Conservation (phyloP, 805 yeast genomes). For the Yamadazyma philogaea region DNA sequence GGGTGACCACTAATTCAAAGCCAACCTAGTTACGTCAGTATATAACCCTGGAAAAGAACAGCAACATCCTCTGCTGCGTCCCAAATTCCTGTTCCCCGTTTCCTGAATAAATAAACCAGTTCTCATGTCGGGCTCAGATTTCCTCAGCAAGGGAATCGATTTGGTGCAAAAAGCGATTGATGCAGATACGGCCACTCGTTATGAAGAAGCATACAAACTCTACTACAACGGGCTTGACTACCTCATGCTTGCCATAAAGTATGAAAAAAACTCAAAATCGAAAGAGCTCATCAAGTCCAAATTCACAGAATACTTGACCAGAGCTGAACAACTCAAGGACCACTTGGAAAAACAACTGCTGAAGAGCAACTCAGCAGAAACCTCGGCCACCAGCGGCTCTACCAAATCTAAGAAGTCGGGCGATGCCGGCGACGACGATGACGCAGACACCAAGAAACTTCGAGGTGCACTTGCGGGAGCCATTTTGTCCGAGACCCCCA, state of each 20-base stretch:
- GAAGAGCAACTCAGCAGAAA: slow-evolving; percentile 46
- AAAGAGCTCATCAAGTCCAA: slow-evolving; percentile 86
- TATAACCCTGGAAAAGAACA: not conserved
- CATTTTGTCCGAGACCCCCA: slow-evolving; percentile 85
- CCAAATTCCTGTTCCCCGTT: too few relatives aligned
- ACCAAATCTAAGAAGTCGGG: slow-evolving; percentile 51
- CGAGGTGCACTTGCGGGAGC: slow-evolving; percentile 92
- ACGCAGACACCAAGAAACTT: slow-evolving; percentile 80
- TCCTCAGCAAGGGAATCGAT: slow-evolving; percentile 91
- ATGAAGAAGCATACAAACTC: slow-evolving; percentile 90
- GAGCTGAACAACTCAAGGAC: slow-evolving; percentile 92
- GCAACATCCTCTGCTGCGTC: not conserved
- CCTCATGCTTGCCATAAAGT: slow-evolving; percentile 91
- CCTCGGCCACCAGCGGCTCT: slow-evolving; percentile 54
- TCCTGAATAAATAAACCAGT: not conserved
- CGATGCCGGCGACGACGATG: slow-evolving; percentile 49
- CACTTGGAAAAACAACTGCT: slow-evolving; percentile 67
- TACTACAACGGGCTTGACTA: slow-evolving; percentile 93
- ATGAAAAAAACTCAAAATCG: slow-evolving; percentile 83
- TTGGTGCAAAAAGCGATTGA: slow-evolving; percentile 92
- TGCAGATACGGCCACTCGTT: slow-evolving; percentile 83
- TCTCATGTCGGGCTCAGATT: slow-evolving; percentile 43
- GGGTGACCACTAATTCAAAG: too few relatives aligned
- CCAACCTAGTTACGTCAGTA: not conserved
- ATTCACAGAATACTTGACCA: slow-evolving; percentile 82